A percentile compares a stretch with the other conserved stretches of the same genome.
Evolutionary conservation across 768 basidiomycete species (phyloP).

Genomic region (Trametes cinnabarina): DNA sequence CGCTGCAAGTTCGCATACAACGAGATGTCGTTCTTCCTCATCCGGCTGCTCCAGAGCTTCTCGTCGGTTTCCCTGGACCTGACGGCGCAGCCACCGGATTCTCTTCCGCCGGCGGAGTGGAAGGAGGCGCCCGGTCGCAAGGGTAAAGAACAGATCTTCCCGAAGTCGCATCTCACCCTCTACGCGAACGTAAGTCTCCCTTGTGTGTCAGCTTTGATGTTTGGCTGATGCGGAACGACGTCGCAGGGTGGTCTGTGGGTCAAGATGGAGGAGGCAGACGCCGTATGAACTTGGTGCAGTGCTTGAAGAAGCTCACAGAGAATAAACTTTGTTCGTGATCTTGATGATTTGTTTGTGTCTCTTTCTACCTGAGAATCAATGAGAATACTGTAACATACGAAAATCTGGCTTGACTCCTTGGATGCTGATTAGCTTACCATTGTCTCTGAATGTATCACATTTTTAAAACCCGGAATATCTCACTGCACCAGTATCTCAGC

Average conservation of each 20-base stretch:
- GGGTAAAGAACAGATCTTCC: constrained; percentile 35
- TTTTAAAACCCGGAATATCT: too few relatives aligned
- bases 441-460: too few relatives aligned
- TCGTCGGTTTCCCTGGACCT: constrained; percentile 43
- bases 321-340: too few relatives aligned
- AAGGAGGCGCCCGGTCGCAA: constrained; percentile 44
- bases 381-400: too few relatives aligned
- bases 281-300: too few relatives aligned
- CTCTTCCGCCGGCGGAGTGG: constrained; percentile 48
- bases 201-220: not conserved
- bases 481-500: too few relatives aligned
- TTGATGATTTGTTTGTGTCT: too few relatives aligned
- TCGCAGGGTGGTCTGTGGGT: constrained; percentile 28
- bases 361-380: too few relatives aligned
- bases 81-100: constrained; percentile 40
- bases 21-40: constrained; percentile 61
- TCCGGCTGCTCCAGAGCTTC: constrained; percentile 57
- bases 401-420: too few relatives aligned
- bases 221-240: not conserved
- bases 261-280: constrained; percentile 18
- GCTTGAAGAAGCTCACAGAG: too few relatives aligned
- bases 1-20: constrained; percentile 60
- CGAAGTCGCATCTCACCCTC: constrained; percentile 13
- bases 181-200: constrained; percentile 1
- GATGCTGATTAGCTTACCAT: too few relatives aligned